Conservation (phyloP, 352 stramenopile species). For the Phytophthora melonis region DNA sequence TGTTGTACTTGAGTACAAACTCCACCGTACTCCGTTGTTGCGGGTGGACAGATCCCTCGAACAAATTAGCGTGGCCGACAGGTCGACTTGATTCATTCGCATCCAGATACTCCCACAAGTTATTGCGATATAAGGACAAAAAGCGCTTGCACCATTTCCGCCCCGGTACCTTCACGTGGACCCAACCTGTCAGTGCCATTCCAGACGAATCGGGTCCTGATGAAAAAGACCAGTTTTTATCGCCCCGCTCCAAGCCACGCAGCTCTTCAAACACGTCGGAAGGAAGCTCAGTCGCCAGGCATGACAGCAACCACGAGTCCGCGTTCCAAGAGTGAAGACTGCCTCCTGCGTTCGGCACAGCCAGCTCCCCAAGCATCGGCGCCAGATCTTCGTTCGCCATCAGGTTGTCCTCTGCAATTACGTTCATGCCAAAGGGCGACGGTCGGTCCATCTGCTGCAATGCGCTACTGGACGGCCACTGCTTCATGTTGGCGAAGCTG, state of each 20-base stretch:
- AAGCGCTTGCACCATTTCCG: conserved; percentile 77
- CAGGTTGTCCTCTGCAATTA: conserved; percentile 73
- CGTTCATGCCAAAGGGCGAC: conserved; percentile 77
- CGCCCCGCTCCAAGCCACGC: conserved; percentile 37
- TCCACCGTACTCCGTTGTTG: conserved; percentile 62
- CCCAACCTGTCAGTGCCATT: conserved; percentile 55
- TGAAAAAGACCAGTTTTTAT: conserved; percentile 33
- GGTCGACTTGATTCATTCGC: conserved; percentile 65
- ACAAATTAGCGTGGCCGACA: conserved; percentile 80
- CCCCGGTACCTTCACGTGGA: conserved; percentile 69
- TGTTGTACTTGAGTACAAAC: conserved; percentile 70
- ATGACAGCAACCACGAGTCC: conserved; percentile 73
- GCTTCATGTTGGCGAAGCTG: conserved; percentile 54
- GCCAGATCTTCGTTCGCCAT: conserved; percentile 39
- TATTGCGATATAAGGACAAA: conserved; percentile 77
- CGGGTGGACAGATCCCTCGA: conserved; percentile 65
- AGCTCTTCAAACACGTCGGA: conserved; percentile 67
- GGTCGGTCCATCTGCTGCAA: conserved; percentile 41
- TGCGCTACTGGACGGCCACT: conserved; percentile 44
- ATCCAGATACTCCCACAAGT: conserved; percentile 81
- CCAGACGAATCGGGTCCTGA: conserved; percentile 17
- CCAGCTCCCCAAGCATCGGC: conserved; percentile 55
- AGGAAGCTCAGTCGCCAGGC: conserved; percentile 69
- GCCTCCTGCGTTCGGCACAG: conserved; percentile 19
- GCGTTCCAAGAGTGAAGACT: conserved; percentile 58